Evolutionary conservation across 768 basidiomycete genomes (phyloP).

Genomic region (Mycena galericulata): DNA sequence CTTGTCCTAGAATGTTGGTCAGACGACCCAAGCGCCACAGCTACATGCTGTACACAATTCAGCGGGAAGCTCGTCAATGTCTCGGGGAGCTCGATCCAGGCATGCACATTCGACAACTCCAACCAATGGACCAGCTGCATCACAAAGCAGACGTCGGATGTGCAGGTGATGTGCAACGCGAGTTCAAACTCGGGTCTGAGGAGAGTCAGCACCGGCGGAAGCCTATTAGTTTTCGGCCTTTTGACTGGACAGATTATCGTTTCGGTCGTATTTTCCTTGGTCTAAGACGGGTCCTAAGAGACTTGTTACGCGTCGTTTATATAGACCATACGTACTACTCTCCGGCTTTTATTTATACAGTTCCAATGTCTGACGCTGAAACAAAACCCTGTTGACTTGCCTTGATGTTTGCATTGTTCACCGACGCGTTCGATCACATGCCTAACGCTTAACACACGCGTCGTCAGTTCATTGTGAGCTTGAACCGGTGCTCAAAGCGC

Average conservation of each 20-base stretch:
- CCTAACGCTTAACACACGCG: no score
- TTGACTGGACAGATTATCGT: background rate
- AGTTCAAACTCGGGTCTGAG: background rate
- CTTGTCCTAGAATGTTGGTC: conserved; percentile 25
- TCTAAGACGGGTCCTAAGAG: no score
- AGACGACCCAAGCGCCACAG: background rate
- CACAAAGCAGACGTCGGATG: background rate
- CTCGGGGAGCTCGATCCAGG: conserved; percentile 4
- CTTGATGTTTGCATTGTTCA: no score
- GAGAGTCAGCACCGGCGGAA: background rate
- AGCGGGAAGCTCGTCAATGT: conserved; percentile 1
- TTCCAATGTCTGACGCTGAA: no score
- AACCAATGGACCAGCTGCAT: background rate
- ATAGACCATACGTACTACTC: no score
- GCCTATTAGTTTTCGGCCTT: background rate
- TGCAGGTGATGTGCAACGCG: background rate
- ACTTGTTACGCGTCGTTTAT: no score
- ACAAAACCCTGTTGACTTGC: no score
- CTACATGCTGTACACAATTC: conserved; percentile 2
- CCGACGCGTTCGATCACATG: no score
- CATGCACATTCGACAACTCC: background rate
- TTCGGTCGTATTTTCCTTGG: no score
- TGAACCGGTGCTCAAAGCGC: no score
- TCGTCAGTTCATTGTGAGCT: no score
- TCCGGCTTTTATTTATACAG: no score